phyloP scores from a whole-genome alignment of 1,284 basidiomycete genomes.

The Tetrapyrgos nigripes region DNA sequence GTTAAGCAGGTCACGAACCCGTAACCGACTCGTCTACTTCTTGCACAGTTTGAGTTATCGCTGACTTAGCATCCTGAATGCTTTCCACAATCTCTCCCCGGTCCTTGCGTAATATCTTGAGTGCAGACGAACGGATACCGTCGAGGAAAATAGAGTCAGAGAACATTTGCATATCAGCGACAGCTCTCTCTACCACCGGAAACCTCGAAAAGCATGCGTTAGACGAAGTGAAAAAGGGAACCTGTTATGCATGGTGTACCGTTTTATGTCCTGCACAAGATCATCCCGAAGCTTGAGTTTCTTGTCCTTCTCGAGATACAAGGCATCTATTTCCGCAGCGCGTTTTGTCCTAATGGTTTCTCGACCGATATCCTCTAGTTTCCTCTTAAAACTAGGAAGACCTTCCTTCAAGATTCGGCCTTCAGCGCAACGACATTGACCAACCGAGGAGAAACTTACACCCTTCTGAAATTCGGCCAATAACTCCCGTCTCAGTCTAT shows the following conservation, averaged over 20 bases:
- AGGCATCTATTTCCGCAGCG: slow-evolving; percentile 1
- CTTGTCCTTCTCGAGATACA: slow-evolving; percentile 1
- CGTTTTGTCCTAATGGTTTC: slow-evolving; percentile 5
- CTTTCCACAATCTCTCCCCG: not conserved
- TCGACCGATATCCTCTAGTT: slow-evolving; percentile 14
- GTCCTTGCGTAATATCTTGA: slow-evolving; percentile 46
- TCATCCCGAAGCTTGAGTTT: slow-evolving; percentile 38
- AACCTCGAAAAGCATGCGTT: slow-evolving; percentile 42
- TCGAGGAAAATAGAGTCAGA: slow-evolving; percentile 60
- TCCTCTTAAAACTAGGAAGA: slow-evolving; percentile 11
- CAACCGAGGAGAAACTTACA: slow-evolving; percentile 46
- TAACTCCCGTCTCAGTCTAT: slow-evolving; percentile 71
- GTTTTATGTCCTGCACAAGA: slow-evolving; percentile 73
- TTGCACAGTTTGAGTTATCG: not conserved
- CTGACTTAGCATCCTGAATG: not conserved
- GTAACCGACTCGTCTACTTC: not conserved
- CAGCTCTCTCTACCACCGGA: slow-evolving; percentile 68
- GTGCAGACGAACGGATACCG: slow-evolving; percentile 36
- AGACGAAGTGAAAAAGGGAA: not conserved
- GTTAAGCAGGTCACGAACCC: not conserved
- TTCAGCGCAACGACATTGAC: not conserved
- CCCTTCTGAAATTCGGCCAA: slow-evolving; percentile 67
- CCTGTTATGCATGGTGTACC: slow-evolving; percentile 46
- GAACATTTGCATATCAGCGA: slow-evolving; percentile 57
- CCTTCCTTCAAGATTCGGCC: not conserved